A percentile compares a stretch with the other conserved stretches of the same genome.
These are phyloP conservation scores for Fusarium setosum DNA, from an alignment of 2,329 filamentous ascomycete genomes.

Conservation along the genomic window DNA sequence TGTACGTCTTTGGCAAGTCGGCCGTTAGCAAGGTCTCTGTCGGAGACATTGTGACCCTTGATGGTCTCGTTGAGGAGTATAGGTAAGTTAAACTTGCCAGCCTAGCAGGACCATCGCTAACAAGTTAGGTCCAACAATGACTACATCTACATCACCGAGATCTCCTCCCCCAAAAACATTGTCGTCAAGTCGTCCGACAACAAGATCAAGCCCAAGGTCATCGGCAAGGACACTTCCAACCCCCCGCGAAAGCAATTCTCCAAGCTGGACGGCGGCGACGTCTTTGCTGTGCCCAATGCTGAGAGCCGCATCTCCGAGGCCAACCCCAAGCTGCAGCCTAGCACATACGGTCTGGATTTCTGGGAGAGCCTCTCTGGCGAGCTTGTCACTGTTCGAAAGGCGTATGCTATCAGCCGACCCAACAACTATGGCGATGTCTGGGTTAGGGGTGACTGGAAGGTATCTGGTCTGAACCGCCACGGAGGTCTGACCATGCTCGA, in stretches of 20 bases:
- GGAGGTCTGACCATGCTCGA: slow-evolving; percentile 73
- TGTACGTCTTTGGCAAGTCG: slow-evolving; percentile 71
- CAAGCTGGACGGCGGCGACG: slow-evolving; percentile 71
- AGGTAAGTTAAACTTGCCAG: slow-evolving; percentile 50
- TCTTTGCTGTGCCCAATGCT: slow-evolving; percentile 75
- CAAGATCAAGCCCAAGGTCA: slow-evolving; percentile 66
- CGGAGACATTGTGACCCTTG: slow-evolving; percentile 71
- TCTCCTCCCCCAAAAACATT: slow-evolving; percentile 66
- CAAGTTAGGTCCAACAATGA: slow-evolving; percentile 58
- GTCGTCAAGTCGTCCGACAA: slow-evolving; percentile 64
- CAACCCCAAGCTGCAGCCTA: slow-evolving; percentile 72
- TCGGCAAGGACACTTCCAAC: slow-evolving; percentile 66
- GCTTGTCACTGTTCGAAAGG: slow-evolving; percentile 70
- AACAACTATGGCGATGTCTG: slow-evolving; percentile 76
- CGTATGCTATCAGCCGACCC: slow-evolving; percentile 68
- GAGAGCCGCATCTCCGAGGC: slow-evolving; percentile 64
- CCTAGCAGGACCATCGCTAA: background rate
- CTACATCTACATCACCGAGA: slow-evolving; percentile 74
- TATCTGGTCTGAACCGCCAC: slow-evolving; percentile 70
- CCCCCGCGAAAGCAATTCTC: slow-evolving; percentile 73
- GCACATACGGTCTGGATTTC: slow-evolving; percentile 75
- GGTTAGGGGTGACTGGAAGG: slow-evolving; percentile 73
- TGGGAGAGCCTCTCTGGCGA: slow-evolving; percentile 78
- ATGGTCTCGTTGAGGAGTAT: slow-evolving; percentile 69
- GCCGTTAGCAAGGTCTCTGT: slow-evolving; percentile 64